Evolutionary conservation across 1,284 basidiomycete species (phyloP), one percentile per base, ranked within the genome.

Genomic region (Rhizoctonia solani): DNA sequence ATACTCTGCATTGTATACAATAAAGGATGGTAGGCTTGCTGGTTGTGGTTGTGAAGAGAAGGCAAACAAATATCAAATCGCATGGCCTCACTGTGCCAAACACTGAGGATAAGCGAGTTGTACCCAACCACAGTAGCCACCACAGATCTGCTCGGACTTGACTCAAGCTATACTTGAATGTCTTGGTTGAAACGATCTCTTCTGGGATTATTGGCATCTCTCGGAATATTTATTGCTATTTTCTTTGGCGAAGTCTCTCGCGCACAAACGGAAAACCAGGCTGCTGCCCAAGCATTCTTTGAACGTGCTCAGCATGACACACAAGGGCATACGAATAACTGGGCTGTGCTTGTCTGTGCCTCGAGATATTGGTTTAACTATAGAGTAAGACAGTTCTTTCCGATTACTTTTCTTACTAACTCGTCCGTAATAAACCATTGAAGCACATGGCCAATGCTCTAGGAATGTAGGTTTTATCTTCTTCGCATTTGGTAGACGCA

Each of bases 291-390:
- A 55, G 55, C 65, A 25, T 73, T 73, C 65, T 71, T 72, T 47
- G 46, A 54, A 50, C 59, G 59, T n/a, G 39, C 53, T 21, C 55
- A 66, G n/a, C 61, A 69, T 61, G 58, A 59, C 5, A 59, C 54
- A 30, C 68, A 69, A 14, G 79, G 80, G 4, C 93, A 96, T 74
- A 95, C 96, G 1, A 99, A 98, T 76, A 99, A 99, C 76, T 99
- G 96, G 96, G 96, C 96, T 0, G 95, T 99, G 1, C 81, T 99
- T 25, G 95, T 98, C 1, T 95, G 92, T 74, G 84, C 97, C 0
- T 96, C 93, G 4, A 79, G 95, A 69, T 98, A 95, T 76, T 98
- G 95, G 95, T 98, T 99, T 83, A 99, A 99, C 76, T 99, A 99
- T 75, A 82, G 96, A 44, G 95, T 96, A 74, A 66, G 89, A 82